Conservation (phyloP, 306 rosid species). For the Cyamopsis tetragonoloba region DNA sequence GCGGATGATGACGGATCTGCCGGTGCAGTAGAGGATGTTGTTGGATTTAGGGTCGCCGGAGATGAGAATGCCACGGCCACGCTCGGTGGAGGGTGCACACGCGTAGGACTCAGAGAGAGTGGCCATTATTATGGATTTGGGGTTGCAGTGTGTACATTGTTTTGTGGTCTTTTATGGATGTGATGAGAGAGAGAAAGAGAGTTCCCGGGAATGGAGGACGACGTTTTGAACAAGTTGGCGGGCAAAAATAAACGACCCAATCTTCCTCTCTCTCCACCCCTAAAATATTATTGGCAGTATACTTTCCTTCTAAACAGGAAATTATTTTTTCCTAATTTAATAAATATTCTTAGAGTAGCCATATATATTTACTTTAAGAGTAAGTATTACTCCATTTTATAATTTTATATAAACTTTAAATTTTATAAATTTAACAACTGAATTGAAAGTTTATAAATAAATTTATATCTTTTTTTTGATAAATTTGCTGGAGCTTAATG, state of each 20-base stretch:
- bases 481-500: too few species aligned
- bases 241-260: constrained; percentile 10
- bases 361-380: too few species aligned
- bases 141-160: neutral
- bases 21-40: constrained; percentile 73
- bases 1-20: constrained; percentile 79
- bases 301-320: too few species aligned
- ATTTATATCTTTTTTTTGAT: too few species aligned
- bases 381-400: too few species aligned
- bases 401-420: too few species aligned
- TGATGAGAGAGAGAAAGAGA: neutral
- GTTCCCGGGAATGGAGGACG: constrained; percentile 29
- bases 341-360: too few species aligned
- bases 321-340: too few species aligned
- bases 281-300: too few species aligned
- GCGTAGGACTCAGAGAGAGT: constrained; percentile 65
- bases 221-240: constrained; percentile 37
- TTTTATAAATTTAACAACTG: too few species aligned
- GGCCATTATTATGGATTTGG: constrained; percentile 34
- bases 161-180: neutral
- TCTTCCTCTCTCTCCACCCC: neutral
- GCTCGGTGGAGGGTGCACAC: constrained; percentile 75
- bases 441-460: too few species aligned
- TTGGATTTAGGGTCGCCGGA: constrained; percentile 82
- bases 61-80: constrained; percentile 93